Evolutionary conservation across 2,329 filamentous ascomycete genomes (phyloP).

Genomic region (Amesomyces nigricolor): DNA sequence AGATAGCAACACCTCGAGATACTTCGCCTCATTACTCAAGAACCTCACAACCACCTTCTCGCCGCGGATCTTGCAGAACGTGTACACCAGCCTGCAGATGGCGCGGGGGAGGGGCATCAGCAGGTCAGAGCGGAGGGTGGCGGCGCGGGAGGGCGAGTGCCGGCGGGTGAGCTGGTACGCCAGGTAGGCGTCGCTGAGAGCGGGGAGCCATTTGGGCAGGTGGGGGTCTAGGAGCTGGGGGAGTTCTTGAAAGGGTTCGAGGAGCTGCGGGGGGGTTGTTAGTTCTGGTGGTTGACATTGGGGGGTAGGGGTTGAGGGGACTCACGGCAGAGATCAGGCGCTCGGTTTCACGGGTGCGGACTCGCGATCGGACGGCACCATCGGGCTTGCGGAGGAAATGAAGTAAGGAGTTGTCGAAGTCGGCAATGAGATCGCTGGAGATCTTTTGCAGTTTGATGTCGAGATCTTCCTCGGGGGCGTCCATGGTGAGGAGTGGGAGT

Average conservation of each 20-base stretch:
- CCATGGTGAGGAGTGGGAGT: constrained; percentile 41
- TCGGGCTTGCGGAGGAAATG: constrained; percentile 50
- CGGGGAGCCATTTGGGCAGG: constrained; percentile 67
- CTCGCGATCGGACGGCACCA: constrained; percentile 26
- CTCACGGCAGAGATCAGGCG: constrained; percentile 22
- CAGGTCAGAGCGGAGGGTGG: constrained; percentile 32
- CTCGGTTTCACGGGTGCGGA: constrained; percentile 23
- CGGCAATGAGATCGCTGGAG: constrained; percentile 53
- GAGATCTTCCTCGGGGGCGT: constrained; percentile 53
- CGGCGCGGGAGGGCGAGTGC: constrained; percentile 28
- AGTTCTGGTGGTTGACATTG: too few species aligned
- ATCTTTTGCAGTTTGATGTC: constrained; percentile 58
- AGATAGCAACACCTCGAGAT: constrained; percentile 72
- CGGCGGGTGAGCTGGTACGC: constrained; percentile 51
- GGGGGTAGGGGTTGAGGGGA: too few species aligned
- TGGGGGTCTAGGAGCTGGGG: constrained; percentile 88
- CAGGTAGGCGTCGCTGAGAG: constrained; percentile 70
- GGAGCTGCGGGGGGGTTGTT: too few species aligned
- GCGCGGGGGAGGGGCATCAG: constrained; percentile 59
- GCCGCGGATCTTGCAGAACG: constrained; percentile 88
- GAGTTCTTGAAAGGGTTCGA: constrained; percentile 92
- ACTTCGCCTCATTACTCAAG: constrained; percentile 80
- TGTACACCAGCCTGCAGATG: constrained; percentile 75
- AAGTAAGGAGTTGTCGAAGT: constrained; percentile 50
- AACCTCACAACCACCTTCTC: constrained; percentile 90